Percentiles rank a stretch among this genome's conserved stretches.
These are phyloP conservation scores for Favolaschia claudopus DNA, from an alignment of 768 basidiomycete genomes.

Conservation along the genomic window DNA sequence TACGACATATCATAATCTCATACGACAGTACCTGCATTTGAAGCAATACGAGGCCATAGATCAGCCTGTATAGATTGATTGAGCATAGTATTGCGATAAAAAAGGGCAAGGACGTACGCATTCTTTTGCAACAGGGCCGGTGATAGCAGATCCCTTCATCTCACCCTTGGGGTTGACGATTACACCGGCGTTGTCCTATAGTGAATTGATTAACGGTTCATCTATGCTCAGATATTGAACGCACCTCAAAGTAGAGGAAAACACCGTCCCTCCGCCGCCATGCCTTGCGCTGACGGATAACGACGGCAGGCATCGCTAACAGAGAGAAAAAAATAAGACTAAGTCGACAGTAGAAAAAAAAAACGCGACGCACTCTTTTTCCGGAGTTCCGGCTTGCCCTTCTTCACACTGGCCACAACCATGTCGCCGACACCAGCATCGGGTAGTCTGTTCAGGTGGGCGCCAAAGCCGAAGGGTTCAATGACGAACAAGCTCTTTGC, in stretches of 20 bases:
- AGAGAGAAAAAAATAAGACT: not conserved
- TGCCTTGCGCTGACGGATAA: constrained; percentile 97
- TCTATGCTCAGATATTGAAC: constrained; percentile 25
- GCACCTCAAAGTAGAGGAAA: constrained; percentile 96
- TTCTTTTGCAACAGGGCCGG: constrained; percentile 99
- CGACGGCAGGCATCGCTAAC: constrained; percentile 94
- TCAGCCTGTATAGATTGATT: constrained; percentile 68
- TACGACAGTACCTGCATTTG: constrained; percentile 98
- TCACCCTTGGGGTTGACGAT: constrained; percentile 99
- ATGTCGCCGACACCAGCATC: constrained; percentile 96
- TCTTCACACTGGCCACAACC: constrained; percentile 98
- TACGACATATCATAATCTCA: no score
- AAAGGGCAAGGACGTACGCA: constrained; percentile 68
- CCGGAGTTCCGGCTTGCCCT: constrained; percentile 99
- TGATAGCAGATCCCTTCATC: constrained; percentile 99
- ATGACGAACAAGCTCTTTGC: constrained; percentile 96
- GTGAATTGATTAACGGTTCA: not conserved
- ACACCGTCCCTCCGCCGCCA: constrained; percentile 99
- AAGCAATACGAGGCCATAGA: constrained; percentile 99
- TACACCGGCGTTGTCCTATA: constrained; percentile 92
- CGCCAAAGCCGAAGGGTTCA: constrained; percentile 94
- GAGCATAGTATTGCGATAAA: not conserved
- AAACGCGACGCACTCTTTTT: constrained; percentile 87
- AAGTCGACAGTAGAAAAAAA: not conserved
- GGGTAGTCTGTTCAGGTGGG: constrained; percentile 95